Evolutionary conservation across 139 green algal species (phyloP), one percentile per base, ranked within the genome.

Genomic region (Chlamydomonas incerta): DNA sequence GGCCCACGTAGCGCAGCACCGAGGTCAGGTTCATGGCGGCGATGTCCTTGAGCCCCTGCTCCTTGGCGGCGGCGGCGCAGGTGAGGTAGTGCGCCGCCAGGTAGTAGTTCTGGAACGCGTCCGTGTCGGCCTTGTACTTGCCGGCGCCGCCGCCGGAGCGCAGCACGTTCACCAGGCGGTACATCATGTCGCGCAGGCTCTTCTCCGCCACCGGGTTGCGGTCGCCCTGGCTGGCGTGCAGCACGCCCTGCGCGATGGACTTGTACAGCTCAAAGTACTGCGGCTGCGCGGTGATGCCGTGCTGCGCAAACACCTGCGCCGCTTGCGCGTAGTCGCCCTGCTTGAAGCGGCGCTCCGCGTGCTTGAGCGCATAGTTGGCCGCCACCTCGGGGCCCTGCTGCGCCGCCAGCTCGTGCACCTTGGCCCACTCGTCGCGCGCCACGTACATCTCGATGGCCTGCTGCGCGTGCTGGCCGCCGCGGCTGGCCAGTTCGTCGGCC

Each of bases 221-320:
- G 62, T 90, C 79, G 52, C 58, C 52, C 75, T 72, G 63, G 81
- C n/a, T 50, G 80, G 74, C 21, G 55, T 87, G 82, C 73, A 96
- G 90, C 58, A 97, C 89, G 50, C 89, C 92, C 29, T 74, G 60
- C 34, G 88, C 91, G 34, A 97, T 90, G 52, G 93, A 88, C 41
- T 81, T 66, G 89, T 97, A 96, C 69, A 96, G 88, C 70, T 94
- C 91, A 60, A 92, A 93, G 65, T 95, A 88, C 55, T 74, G 68
- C 24, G 89, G 82, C 14, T 89, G 85, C 2, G 79, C 46, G 24
- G 57, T 77, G 26, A 91, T 85, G 55, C 93, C 92, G 73, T 93
- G 82, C 72, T 83, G 47, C 21, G 92, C 89, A 9, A 96, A 68
- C 35, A 94, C 85, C 3, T 60, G 62, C 8, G 90, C 91, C 28